phyloP scores from a whole-genome alignment of 2,329 filamentous ascomycete species.

The Aspergillus cejpii region DNA sequence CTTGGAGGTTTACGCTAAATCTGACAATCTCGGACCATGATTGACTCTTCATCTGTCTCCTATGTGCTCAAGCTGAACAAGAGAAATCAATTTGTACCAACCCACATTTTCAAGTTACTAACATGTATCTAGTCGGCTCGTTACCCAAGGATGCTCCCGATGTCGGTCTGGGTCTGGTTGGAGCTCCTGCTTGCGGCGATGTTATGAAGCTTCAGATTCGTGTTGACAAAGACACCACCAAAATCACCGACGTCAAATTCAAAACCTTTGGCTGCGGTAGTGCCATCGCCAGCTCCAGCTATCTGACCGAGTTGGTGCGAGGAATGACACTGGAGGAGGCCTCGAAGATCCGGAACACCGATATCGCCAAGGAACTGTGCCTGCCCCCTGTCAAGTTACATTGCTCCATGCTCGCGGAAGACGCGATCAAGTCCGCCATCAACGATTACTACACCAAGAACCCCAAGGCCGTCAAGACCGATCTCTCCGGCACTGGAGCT shows the following conservation, averaged over 20 bases:
- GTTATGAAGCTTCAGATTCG: constrained; percentile 93
- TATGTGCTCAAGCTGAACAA: constrained; percentile 1
- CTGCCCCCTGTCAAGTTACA: constrained; percentile 83
- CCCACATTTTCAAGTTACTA: constrained; percentile 3
- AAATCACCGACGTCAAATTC: constrained; percentile 91
- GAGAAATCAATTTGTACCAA: no score
- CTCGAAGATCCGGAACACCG: constrained; percentile 85
- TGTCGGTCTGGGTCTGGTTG: constrained; percentile 85
- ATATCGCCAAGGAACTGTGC: constrained; percentile 96
- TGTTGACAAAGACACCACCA: constrained; percentile 80
- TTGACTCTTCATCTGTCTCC: background rate
- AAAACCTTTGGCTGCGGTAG: constrained; percentile 95
- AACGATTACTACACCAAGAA: constrained; percentile 90
- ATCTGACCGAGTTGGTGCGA: constrained; percentile 87
- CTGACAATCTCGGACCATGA: background rate
- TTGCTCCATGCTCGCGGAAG: constrained; percentile 87
- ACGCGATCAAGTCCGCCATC: constrained; percentile 88
- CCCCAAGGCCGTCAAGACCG: constrained; percentile 64
- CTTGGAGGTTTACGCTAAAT: no score
- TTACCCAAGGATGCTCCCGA: constrained; percentile 73
- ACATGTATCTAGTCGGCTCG: constrained; percentile 49
- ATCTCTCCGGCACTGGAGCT: constrained; percentile 67
- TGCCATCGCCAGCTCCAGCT: constrained; percentile 90
- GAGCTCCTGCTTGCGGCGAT: constrained; percentile 84
- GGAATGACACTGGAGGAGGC: constrained; percentile 97